Base-by-base conservation (phyloP, 2,329 filamentous ascomycete species). In the Alternaria sp. region DNA sequence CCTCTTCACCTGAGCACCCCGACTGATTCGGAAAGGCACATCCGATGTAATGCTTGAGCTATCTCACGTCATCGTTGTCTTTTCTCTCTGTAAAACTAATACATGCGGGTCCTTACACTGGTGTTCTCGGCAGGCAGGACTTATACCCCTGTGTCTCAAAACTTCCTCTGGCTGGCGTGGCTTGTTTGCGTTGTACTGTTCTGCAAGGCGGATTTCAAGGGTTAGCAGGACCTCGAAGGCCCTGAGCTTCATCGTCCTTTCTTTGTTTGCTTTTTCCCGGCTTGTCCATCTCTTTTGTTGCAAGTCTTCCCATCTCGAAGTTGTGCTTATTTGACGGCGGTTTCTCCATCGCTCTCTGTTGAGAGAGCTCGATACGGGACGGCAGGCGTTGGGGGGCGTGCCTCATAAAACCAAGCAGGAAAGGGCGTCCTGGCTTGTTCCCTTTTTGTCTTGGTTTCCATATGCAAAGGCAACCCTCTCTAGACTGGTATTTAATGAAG, bases 401-500 rank as follows among this genome's bases (percentile, higher is more conserved):
- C 65, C 61, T 66, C 61, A 31, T 54, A 51, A 58, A 61, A 7
- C 55, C 69, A 73, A 70, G 72, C 60, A 68, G 73, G 69, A 60
- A 67, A 70, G 65, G 72, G 72, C 70, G 71, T 76, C 69, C 42
- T 36, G 69, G 66, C 59, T 69, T 62, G 39, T 58, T 46, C 61
- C 56, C 57, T 39, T 60, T 63, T 64, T 54, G 64, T 62, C 59
- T 56, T 60, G 59, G 62, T 67, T 62, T 72, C 66, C 65, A 61
- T 60, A 61, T 68, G 51, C 65, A 68, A 64, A 63, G 63, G 66
- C 67, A 73, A 68, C 46, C 59, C 58, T 72, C 68, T 68, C 61
- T 77, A 77, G 73, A 77, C 74, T 72, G 75, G 74, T 72, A 76
- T 66, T 76, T 77, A 77, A 77, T 77, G 72, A 76, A 75, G 73